A percentile compares a stretch with the other conserved stretches of the same genome.
Evolutionary conservation across 1,139 yeast genomes (phyloP).

Genomic region (Suhomyces guaymorum): DNA sequence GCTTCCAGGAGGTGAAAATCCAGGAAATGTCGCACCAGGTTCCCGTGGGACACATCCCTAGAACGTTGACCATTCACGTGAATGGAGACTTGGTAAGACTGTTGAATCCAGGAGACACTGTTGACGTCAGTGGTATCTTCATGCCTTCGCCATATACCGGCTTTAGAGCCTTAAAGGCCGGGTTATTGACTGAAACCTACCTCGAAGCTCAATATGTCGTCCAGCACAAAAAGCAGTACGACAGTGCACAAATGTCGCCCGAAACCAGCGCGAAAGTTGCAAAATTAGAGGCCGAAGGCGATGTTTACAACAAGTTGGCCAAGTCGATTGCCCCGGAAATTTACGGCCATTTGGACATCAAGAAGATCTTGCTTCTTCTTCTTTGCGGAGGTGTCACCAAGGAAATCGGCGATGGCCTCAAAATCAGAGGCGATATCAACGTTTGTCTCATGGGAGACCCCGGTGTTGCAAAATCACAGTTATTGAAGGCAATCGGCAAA

Average conservation of each 20-base stretch:
- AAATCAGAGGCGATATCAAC: constrained; percentile 96
- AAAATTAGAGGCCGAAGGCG: constrained; percentile 54
- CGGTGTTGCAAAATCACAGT: constrained; percentile 98
- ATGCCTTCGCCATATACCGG: constrained; percentile 97
- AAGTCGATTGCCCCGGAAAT: constrained; percentile 97
- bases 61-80: constrained; percentile 79
- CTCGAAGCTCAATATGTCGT: constrained; percentile 82
- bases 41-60: constrained; percentile 97
- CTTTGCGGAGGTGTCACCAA: constrained; percentile 96
- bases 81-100: constrained; percentile 88
- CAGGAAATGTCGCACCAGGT: constrained; percentile 97
- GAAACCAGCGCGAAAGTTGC: constrained; percentile 58
- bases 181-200: constrained; percentile 90
- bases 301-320: constrained; percentile 78
- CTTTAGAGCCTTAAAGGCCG: constrained; percentile 87
- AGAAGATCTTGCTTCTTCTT: constrained; percentile 80
- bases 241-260: constrained; percentile 57
- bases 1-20: constrained; percentile 92
- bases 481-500: constrained; percentile 85
- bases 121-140: constrained; percentile 88
- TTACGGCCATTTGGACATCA: constrained; percentile 90
- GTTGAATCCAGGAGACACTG: constrained; percentile 92
- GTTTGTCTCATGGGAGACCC: constrained; percentile 99
- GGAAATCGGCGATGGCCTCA: constrained; percentile 93
- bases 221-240: constrained; percentile 90